These are phyloP conservation scores for Fusarium protoensiforme DNA, from an alignment of 2,329 filamentous ascomycete genomes.

Conservation along the genomic window DNA sequence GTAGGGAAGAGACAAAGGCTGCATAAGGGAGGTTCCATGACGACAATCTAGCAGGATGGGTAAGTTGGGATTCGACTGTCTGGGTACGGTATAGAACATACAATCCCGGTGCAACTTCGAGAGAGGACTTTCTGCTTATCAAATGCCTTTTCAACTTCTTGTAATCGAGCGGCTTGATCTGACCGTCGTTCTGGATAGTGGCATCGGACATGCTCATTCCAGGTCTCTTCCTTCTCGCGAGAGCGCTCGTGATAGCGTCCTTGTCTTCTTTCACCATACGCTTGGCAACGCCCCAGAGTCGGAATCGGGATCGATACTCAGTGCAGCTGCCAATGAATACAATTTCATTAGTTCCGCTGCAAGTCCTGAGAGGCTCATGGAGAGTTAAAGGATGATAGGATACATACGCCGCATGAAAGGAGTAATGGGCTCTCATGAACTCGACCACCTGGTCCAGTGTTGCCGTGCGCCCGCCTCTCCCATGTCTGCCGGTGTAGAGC, in stretches of 20 bases:
- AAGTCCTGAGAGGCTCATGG: not conserved
- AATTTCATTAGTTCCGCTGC: not conserved
- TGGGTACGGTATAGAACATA: no score
- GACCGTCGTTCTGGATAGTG: not conserved
- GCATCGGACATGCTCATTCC: not conserved
- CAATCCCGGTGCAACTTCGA: not conserved
- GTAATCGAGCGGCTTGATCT: not conserved
- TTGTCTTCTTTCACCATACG: not conserved
- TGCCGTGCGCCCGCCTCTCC: not conserved
- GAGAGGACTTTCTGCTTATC: not conserved
- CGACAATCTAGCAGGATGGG: not conserved
- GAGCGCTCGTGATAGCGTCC: not conserved
- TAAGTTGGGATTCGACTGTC: no score
- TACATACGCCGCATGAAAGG: not conserved
- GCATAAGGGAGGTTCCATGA: conserved; percentile 20
- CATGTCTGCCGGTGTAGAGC: not conserved
- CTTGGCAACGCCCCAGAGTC: not conserved
- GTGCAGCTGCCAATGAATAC: not conserved
- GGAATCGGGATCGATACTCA: not conserved
- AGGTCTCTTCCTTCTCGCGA: not conserved
- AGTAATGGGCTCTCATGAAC: not conserved
- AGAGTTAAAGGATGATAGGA: not conserved
- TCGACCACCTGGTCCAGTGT: not conserved
- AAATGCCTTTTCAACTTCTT: not conserved
- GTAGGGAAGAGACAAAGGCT: conserved; percentile 4